Percentiles rank a stretch among this genome's conserved stretches.
These are phyloP conservation scores for Hypholoma sublateritium DNA, from an alignment of 768 basidiomycete genomes.

Conservation along the genomic window DNA sequence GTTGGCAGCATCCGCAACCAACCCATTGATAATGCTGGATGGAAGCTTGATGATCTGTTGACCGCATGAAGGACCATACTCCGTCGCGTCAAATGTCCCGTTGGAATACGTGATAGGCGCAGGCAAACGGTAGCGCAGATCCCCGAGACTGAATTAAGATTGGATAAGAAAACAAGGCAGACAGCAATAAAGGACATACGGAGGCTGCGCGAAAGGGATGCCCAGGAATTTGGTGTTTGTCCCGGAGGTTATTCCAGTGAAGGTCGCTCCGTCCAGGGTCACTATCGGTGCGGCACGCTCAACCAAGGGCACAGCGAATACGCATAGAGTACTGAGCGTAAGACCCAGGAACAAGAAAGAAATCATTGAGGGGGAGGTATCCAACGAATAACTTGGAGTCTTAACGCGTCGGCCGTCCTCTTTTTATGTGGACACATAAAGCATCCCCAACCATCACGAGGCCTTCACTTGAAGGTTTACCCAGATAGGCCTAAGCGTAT, in stretches of 20 bases:
- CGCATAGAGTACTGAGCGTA: conserved; percentile 14
- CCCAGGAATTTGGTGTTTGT: conserved; percentile 43
- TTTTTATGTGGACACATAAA: neutral
- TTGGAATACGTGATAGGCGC: conserved; percentile 34
- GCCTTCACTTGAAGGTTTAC: neutral
- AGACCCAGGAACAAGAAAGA: conserved; percentile 13
- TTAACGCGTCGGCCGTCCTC: conserved; percentile 47
- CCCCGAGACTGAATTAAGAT: conserved; percentile 12
- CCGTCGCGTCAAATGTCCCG: conserved; percentile 35
- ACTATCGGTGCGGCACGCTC: conserved; percentile 31
- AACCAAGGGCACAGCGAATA: neutral
- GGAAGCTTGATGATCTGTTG: conserved; percentile 40
- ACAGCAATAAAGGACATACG: conserved; percentile 34
- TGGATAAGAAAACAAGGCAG: neutral
- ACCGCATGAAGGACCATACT: conserved; percentile 44
- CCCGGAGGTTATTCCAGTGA: conserved; percentile 38
- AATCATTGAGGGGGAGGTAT: conserved; percentile 6
- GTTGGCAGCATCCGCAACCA: conserved; percentile 33
- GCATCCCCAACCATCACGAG: neutral
- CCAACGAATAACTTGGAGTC: conserved; percentile 35
- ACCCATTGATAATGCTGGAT: conserved; percentile 26
- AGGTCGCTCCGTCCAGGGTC: conserved; percentile 41
- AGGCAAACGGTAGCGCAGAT: conserved; percentile 30
- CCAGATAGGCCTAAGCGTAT: no score
- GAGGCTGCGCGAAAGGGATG: conserved; percentile 55